Conservation (phyloP, 768 basidiomycete genomes). For the Mycena olivaceomarginata region DNA sequence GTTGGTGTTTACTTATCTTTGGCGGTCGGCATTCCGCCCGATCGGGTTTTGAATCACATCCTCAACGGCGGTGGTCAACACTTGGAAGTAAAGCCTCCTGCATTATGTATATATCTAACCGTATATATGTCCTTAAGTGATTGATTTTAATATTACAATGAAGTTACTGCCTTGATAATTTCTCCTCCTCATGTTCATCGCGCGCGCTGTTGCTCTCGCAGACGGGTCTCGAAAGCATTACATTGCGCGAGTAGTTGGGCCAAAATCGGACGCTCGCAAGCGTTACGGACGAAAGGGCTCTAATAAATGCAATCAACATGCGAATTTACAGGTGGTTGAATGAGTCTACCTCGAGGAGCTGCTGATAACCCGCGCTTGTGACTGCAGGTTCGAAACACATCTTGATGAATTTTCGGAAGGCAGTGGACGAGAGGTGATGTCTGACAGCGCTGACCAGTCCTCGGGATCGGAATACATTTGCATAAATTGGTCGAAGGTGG, state of each 20-base stretch:
- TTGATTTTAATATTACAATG: neutral
- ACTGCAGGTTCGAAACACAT: constrained; percentile 63
- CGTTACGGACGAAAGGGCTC: constrained; percentile 65
- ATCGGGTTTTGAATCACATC: too few relatives aligned
- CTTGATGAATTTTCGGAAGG: constrained; percentile 55
- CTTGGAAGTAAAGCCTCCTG: too few relatives aligned
- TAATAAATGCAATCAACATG: constrained; percentile 34
- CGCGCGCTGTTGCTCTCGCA: neutral
- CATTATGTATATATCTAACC: too few relatives aligned
- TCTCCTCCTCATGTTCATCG: neutral
- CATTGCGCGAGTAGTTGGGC: constrained; percentile 64
- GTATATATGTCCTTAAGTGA: too few relatives aligned
- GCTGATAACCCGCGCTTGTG: constrained; percentile 53
- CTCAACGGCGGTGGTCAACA: too few relatives aligned
- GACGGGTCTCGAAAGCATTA: constrained; percentile 40
- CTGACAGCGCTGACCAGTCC: constrained; percentile 53
- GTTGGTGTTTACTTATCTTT: neutral
- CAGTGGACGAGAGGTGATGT: constrained; percentile 62
- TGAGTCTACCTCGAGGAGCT: constrained; percentile 49
- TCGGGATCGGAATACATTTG: constrained; percentile 48
- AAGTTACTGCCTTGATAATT: neutral
- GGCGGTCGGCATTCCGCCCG: too few relatives aligned
- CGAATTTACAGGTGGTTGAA: too few relatives aligned
- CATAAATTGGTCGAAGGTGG: constrained; percentile 44
- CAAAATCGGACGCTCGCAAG: constrained; percentile 63